Evolutionary conservation across 2,329 filamentous ascomycete genomes (phyloP).

Genomic region (Colletotrichum tanaceti): DNA sequence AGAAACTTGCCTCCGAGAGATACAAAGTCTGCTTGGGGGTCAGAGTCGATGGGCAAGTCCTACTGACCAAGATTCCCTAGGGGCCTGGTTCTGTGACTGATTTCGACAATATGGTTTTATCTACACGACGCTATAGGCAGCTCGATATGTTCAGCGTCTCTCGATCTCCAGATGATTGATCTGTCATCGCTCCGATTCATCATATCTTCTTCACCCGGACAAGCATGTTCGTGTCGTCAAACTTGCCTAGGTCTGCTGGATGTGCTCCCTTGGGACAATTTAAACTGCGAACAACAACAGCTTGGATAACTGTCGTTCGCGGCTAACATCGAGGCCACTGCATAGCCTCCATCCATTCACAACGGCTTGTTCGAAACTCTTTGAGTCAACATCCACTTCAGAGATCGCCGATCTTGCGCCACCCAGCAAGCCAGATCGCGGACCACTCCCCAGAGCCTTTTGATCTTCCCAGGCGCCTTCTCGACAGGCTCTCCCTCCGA

Average conservation of each 20-base stretch:
- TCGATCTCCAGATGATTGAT: too few species aligned
- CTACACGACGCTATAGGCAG: neutral
- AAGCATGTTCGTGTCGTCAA: neutral
- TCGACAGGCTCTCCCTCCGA: neutral
- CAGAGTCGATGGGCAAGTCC: neutral
- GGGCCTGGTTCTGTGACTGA: neutral
- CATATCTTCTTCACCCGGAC: neutral
- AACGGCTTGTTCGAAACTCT: neutral
- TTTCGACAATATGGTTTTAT: neutral
- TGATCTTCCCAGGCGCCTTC: conserved; percentile 1
- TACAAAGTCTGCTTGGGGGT: too few species aligned
- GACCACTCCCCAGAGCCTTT: conserved; percentile 24
- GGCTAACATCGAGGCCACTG: neutral
- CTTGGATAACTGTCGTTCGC: neutral
- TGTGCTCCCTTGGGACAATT: neutral
- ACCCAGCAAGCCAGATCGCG: neutral
- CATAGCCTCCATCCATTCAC: neutral
- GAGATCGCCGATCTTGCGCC: conserved; percentile 19
- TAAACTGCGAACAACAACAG: too few species aligned
- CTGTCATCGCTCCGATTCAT: neutral
- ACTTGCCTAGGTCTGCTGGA: too few species aligned
- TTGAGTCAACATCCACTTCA: neutral
- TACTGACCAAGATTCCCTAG: neutral
- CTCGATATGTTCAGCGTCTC: neutral
- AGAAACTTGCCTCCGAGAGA: neutral